Base-by-base conservation (phyloP, 2,329 filamentous ascomycete species). In the Emericellopsis cladophorae region DNA sequence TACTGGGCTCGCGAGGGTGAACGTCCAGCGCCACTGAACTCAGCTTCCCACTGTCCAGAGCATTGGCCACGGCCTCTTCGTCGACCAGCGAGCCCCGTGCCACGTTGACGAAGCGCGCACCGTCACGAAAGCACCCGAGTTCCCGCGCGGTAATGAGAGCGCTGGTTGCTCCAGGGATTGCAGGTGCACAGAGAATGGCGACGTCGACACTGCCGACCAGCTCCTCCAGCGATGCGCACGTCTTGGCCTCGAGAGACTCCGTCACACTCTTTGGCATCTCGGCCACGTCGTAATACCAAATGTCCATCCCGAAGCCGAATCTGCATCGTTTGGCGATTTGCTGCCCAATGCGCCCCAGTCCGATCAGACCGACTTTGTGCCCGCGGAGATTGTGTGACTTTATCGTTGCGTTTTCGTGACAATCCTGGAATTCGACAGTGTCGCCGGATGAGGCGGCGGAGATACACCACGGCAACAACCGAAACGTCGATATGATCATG, bases 401-500 rank as follows among this genome's bases (percentile, higher is more conserved):
- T 5, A 67, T 65, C 0, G 79, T 76, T 2, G 78, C 74, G 42
- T 70, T 65, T 11, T 63, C 63, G 53, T 85, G 81, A 44, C 79
- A 79, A 45, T 72, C 61, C 18, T 57, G 55, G 54, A 84, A 85
- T 22, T 49, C 29, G 0, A 48, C 41, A 3, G 57, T 43, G 11
- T 61, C 48, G 0, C 54, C 46, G 0, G 64, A 51, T 4, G 67
- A 56, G 0, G 79, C 78, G 2, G 77, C 74, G 2, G 65, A 53
- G 39, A 74, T 69, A 46, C 72, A 79, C 74, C 79, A 84, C 2
- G 74, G 67, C 11, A 87, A 69, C 36, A 75, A 68, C 40, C 82
- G 77, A 62, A 85, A 87, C 12, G 74, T 77, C 8, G 74, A 72
- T 39, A 88, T 72, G 48, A 87, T 74, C 49, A 82, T 70, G 51